These are phyloP conservation scores for Penicillium oxalicum DNA, from an alignment of 2,329 filamentous ascomycete genomes.

Conservation along the genomic window DNA sequence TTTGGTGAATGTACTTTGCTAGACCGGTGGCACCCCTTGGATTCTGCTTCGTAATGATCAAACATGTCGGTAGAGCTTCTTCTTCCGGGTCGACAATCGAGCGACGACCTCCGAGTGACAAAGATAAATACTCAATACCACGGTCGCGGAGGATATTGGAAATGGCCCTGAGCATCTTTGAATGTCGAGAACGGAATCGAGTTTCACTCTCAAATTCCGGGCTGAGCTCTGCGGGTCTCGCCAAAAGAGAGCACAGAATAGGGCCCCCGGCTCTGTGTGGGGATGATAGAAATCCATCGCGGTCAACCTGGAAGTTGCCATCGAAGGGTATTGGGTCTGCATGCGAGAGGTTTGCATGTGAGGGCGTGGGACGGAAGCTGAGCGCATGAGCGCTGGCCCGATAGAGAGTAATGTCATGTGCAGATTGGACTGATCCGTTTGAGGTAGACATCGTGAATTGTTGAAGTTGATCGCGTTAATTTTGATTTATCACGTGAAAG, in stretches of 20 bases:
- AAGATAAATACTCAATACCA: neutral
- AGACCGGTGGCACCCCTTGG: neutral
- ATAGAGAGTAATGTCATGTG: neutral
- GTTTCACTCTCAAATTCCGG: neutral
- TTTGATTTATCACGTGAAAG: too few species aligned
- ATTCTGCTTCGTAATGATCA: neutral
- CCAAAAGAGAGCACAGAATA: neutral
- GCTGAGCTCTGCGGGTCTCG: neutral
- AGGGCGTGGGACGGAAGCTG: neutral
- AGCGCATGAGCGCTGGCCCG: neutral
- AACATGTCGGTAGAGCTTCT: neutral
- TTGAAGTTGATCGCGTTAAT: neutral
- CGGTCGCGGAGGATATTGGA: neutral
- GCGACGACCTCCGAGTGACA: neutral
- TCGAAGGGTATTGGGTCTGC: neutral
- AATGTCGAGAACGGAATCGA: neutral
- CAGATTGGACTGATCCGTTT: neutral
- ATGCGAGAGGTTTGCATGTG: neutral
- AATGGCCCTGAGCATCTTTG: neutral
- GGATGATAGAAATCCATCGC: neutral
- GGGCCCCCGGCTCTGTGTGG: neutral
- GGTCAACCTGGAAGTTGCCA: neutral
- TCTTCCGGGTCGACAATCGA: neutral
- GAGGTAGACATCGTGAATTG: neutral
- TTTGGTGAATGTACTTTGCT: neutral